A percentile compares a stretch with the other conserved stretches of the same genome.
Conservation (phyloP, 2,329 filamentous ascomycete genomes). For the Penicillium sp. region DNA sequence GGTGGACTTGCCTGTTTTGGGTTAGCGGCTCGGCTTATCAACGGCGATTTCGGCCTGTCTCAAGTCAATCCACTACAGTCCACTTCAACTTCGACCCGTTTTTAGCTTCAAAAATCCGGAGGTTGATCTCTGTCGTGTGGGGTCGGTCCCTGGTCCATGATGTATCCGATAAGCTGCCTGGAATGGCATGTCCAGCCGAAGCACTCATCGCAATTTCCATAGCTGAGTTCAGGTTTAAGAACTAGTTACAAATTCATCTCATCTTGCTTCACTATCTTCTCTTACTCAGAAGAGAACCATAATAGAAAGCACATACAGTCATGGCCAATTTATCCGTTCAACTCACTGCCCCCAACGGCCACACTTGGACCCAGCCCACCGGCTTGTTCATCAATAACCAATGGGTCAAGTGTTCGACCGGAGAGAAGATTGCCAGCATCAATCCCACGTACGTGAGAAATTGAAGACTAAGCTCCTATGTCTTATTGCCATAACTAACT, state of each 20-base stretch:
- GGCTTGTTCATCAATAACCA: constrained; percentile 49
- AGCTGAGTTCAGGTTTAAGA: constrained; percentile 1
- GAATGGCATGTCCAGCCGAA: constrained; percentile 12
- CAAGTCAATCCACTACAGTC: background rate
- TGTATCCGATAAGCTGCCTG: background rate
- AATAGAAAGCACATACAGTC: background rate
- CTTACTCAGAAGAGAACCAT: background rate
- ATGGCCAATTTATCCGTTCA: constrained; percentile 33
- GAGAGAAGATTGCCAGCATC: constrained; percentile 39
- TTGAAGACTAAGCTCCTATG: background rate
- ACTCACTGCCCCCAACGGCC: constrained; percentile 42
- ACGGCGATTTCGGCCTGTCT: background rate
- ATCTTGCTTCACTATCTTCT: constrained; percentile 6
- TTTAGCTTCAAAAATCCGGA: background rate
- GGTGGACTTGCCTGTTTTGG: constrained; percentile 25
- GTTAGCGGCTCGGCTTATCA: constrained; percentile 7
- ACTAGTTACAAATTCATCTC: background rate
- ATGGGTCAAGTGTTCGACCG: constrained; percentile 41
- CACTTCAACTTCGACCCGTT: background rate
- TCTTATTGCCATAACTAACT: background rate
- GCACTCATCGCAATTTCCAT: background rate
- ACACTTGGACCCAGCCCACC: constrained; percentile 39
- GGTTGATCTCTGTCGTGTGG: background rate
- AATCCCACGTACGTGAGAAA: constrained; percentile 32
- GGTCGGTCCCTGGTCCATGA: background rate